A percentile compares a stretch with the other conserved stretches of the same genome.
Evolutionary conservation across 116 monocot species (phyloP).

Genomic region (Trichopus zeylanicus): DNA sequence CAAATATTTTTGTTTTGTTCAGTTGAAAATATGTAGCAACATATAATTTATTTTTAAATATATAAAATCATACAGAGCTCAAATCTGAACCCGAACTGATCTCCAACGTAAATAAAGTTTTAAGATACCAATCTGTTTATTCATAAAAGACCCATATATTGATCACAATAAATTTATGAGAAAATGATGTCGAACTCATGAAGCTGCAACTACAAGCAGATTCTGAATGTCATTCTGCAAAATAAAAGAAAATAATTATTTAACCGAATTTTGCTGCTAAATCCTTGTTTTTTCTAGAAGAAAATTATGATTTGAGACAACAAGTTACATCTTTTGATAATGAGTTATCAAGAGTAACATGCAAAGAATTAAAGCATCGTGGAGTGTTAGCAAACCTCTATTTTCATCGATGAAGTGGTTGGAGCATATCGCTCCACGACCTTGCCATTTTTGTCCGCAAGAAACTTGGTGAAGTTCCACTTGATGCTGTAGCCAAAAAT

Average conservation of each 20-base stretch:
- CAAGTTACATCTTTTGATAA: too few species aligned
- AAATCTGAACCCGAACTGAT: not conserved
- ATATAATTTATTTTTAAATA: too few species aligned
- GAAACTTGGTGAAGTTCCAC: slow-evolving; percentile 55
- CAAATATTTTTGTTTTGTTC: too few species aligned
- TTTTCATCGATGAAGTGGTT: slow-evolving; percentile 40
- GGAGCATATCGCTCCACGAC: slow-evolving; percentile 56
- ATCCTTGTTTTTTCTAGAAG: not conserved
- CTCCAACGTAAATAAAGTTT: too few species aligned
- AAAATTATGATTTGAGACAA: too few species aligned
- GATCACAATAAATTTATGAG: not conserved
- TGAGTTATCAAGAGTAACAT: too few species aligned
- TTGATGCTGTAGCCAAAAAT: slow-evolving; percentile 41
- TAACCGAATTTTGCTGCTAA: not conserved
- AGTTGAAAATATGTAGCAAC: too few species aligned
- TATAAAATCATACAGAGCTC: not conserved
- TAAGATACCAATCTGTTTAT: too few species aligned
- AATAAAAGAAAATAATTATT: not conserved
- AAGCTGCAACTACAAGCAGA: not conserved
- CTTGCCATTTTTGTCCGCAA: slow-evolving; percentile 44
- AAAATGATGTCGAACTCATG: not conserved
- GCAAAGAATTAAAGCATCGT: not conserved
- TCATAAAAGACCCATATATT: too few species aligned
- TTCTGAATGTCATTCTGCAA: not conserved
- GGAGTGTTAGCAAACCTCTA: slow-evolving; percentile 22